phyloP scores from a whole-genome alignment of 208 protist genomes.

The Wallacemonas sp. region DNA sequence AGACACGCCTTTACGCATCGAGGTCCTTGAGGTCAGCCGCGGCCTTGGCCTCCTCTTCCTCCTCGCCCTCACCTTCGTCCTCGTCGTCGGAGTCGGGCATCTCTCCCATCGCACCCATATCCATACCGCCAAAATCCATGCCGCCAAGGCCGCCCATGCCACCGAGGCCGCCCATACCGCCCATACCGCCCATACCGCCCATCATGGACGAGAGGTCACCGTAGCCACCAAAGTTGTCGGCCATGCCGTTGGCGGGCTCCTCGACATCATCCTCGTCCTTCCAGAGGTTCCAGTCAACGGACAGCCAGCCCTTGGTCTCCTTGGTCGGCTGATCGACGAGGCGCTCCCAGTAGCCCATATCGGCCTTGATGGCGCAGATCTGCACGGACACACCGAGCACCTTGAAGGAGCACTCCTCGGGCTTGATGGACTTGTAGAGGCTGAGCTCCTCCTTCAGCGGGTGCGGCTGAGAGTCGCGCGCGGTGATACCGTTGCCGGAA shows the following conservation, averaged over 20 bases:
- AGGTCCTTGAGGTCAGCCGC: slow-evolving; percentile 65
- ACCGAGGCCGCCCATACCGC: slow-evolving; percentile 31
- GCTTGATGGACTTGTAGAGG: slow-evolving; percentile 83
- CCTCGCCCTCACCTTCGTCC: slow-evolving; percentile 35
- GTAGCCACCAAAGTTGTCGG: slow-evolving; percentile 79
- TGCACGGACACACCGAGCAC: slow-evolving; percentile 83
- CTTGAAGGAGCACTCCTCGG: slow-evolving; percentile 82
- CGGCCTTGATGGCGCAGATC: slow-evolving; percentile 89
- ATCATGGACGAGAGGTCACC: slow-evolving; percentile 78
- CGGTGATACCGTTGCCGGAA: slow-evolving; percentile 72
- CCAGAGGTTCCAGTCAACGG: slow-evolving; percentile 91
- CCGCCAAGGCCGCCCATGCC: slow-evolving; percentile 30
- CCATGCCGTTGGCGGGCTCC: slow-evolving; percentile 43
- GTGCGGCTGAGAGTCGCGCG: slow-evolving; percentile 58
- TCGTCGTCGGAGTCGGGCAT: slow-evolving; percentile 21
- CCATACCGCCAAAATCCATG: slow-evolving; percentile 15
- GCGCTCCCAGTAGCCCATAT: slow-evolving; percentile 85
- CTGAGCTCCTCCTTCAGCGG: slow-evolving; percentile 68
- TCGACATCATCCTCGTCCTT: slow-evolving; percentile 91
- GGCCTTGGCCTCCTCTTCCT: slow-evolving; percentile 25
- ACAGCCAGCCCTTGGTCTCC: slow-evolving; percentile 82
- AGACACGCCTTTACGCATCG: slow-evolving; percentile 26
- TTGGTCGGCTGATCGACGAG: slow-evolving; percentile 73
- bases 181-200: slow-evolving; percentile 68
- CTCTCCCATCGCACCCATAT: slow-evolving; percentile 22